Evolutionary conservation across 1,284 basidiomycete genomes (phyloP), one percentile per base, ranked within the genome.

Genomic region (Volvariella volvacea): DNA sequence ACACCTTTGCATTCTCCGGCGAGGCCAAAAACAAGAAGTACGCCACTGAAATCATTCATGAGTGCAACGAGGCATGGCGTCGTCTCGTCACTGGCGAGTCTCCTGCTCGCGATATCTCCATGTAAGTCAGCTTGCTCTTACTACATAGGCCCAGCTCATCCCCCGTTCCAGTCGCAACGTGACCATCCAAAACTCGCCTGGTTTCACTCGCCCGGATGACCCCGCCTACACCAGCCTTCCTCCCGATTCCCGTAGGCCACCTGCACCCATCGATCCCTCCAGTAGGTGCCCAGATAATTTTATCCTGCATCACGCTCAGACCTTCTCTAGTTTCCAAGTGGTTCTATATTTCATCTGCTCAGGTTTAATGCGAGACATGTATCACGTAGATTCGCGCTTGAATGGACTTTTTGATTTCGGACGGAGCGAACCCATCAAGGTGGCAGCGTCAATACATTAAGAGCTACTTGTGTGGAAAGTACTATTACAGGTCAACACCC

Each of bases 21-120:
- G 96, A 99, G 74, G 95, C 95, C 55, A 99, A 99, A 79, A 96
- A 96, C 80, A 95, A 94, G 78, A 94, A 94, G 67, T 99, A 98
- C 67, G 96, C 96, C 42, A 92, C 88, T 43, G 95, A 98, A 71
- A 94, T 99, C 70, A 88, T 99, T 60, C 92, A 95, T 69, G 96
- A 99, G 70, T 95, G 92, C 72, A 88, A 99, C 67, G 95, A 98
- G 68, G 91, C 95, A 39, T 99, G 96, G 96, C 92, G 92, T 63
- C 89, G 91, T 62, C 83, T 99, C 58, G 77, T 94, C 63, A 70
- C 68, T 48, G 93, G 93, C 52, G 90, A 97, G 55, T 71, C 62
- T 46, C 74, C 83, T 38, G 79, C 83, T 50, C 84, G 83, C 70
- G 86, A 90, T 47, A 63, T 94, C 50, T 82, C 86, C 48, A 90